Conservation (phyloP, 495 filamentous ascomycete genomes). For the Xylaria bambusicola region DNA sequence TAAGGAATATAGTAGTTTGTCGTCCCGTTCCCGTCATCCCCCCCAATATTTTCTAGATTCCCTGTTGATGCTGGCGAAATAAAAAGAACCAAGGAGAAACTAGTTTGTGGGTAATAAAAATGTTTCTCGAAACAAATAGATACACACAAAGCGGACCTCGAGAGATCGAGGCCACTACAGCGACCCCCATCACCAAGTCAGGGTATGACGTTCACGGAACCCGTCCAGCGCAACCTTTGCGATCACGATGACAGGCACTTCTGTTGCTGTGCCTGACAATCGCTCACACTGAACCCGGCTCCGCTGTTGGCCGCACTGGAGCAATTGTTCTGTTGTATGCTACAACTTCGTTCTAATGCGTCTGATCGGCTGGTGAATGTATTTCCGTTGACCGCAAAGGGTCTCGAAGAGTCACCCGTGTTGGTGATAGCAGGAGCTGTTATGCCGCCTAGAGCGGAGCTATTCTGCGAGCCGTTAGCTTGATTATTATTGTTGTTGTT, state of each 20-base stretch:
- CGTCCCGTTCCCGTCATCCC: background rate
- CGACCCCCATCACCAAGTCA: background rate
- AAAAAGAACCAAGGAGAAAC: background rate
- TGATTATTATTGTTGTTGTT: slow-evolving; percentile 10
- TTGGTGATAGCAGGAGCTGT: slow-evolving; percentile 38
- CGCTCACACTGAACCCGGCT: slow-evolving; percentile 33
- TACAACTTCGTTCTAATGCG: slow-evolving; percentile 43
- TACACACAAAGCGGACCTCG: slow-evolving; percentile 11
- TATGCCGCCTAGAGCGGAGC: slow-evolving; percentile 34
- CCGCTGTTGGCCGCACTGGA: slow-evolving; percentile 46
- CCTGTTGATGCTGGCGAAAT: background rate
- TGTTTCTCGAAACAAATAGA: slow-evolving; percentile 2
- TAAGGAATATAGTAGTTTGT: slow-evolving; percentile 1
- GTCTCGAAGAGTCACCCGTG: slow-evolving; percentile 44
- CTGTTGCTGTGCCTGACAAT: slow-evolving; percentile 48
- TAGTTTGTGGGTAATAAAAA: background rate
- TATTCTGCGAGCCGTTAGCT: slow-evolving; percentile 27
- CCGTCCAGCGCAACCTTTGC: background rate
- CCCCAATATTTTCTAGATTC: slow-evolving; percentile 3
- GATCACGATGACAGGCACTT: slow-evolving; percentile 17
- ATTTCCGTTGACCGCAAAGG: slow-evolving; percentile 54
- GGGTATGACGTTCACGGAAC: background rate
- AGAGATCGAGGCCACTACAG: no score
- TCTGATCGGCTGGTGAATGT: slow-evolving; percentile 48
- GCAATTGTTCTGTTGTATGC: slow-evolving; percentile 56